Evolutionary conservation across 192 early-diverging fungal genomes (phyloP).

Genomic region (Backusella liffmaniae): DNA sequence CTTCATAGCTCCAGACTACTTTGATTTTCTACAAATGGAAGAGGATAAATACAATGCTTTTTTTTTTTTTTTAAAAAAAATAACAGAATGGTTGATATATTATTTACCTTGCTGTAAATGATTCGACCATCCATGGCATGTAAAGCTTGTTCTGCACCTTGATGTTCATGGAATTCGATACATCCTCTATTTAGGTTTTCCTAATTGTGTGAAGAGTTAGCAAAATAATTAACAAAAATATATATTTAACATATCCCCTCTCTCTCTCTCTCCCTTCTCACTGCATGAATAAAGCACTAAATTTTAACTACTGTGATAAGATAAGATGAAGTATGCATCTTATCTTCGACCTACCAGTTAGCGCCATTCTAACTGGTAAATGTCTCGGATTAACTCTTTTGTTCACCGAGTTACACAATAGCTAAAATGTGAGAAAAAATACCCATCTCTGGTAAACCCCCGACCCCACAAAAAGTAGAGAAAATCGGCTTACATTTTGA

Average conservation of each 20-base stretch:
- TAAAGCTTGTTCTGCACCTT: conserved; percentile 69
- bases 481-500: conserved; percentile 2
- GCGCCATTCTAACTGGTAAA: neutral
- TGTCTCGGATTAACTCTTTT: neutral
- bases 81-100: neutral
- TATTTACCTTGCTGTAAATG: conserved; percentile 54
- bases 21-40: conserved; percentile 17
- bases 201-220: neutral
- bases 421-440: conserved; percentile 4
- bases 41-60: neutral
- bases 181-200: conserved; percentile 73
- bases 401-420: conserved; percentile 1
- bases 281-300: neutral
- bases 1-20: conserved; percentile 18
- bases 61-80: too few species aligned
- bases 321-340: conserved; percentile 9
- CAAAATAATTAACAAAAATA: neutral
- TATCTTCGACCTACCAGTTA: conserved; percentile 7
- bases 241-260: neutral
- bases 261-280: neutral
- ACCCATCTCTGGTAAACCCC: conserved; percentile 1
- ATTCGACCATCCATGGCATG: conserved; percentile 69
- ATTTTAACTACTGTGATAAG: conserved; percentile 3
- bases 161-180: conserved; percentile 75
- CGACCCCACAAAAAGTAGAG: conserved; percentile 1